Base-by-base conservation (phyloP, 164 flowering plant species). In the Warburgia ugandensis region DNA sequence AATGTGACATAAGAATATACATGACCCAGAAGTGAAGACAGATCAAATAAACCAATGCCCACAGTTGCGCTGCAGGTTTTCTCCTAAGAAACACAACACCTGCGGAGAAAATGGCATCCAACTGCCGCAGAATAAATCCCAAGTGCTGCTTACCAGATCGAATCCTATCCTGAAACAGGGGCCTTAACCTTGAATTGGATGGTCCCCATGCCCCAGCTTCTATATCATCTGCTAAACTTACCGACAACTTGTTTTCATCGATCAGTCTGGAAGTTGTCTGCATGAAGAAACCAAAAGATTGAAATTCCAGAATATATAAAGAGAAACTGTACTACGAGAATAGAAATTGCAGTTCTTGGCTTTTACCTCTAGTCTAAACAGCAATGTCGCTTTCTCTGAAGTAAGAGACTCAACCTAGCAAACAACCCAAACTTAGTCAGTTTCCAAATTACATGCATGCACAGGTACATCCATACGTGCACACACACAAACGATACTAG, bases 1-100 rank as follows among this genome's bases (percentile, higher is more conserved):
- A 74, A 52, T 77, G 80, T 14, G 94, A 80, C 62, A 55, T 56
- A 10, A 91, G 70, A 55, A 87, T 91, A 45, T 91, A 91, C 39
- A 77, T 41, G 42, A 83, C 96, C 98, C 98, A 87, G 10, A 83
- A 52, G 62, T 91, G 98, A 53, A 91, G 76, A n/a, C 83, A 81
- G 13, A 80, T 71, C 11, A 85, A 61, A 73, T 91, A 91, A 36
- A 73, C 65, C 28, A 77, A 5, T 6, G 90, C 56, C 77, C 81
- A 85, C 13, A 71, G 37, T 62, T 76, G 84, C 9, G 88, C 94
- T 0, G 72, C 52, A 10, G 86, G 54, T 48, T 85, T 91, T 59
- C 94, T 74, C 63, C 85, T 70, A 28, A 87, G 29, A 45, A 77
- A 83, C 28, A 81, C 74, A 5, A 67, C 71, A 14, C 95, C 96